Evolutionary conservation across 2,329 filamentous ascomycete species (phyloP), one percentile per base, ranked within the genome.

Genomic region (Hysterium pulicare): DNA sequence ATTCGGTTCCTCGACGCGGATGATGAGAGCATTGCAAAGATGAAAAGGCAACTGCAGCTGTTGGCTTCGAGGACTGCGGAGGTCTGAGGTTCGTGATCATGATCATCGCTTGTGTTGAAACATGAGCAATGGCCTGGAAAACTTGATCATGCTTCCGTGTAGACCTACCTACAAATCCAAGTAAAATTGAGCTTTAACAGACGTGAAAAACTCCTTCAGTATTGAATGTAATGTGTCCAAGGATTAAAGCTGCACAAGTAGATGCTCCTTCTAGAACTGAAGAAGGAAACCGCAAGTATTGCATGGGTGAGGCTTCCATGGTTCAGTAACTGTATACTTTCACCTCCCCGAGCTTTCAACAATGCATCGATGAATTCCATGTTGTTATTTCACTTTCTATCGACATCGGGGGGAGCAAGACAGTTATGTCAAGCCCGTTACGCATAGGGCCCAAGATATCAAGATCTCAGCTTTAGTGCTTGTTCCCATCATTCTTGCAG

Each of bases 1-100:
- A 68, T 69, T 33, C 65, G 64, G 16, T 69, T 69, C 40, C 55
- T 60, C 13, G 56, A 66, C 35, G 50, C 53, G 2, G 64, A 68
- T 38, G 53, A 56, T 20, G 66, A 67, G 16, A 55, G 47, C 28
- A 47, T 59, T 33, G 54, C 57, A 21, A 57, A 47, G 35, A 63
- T 67, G 53, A 67, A 58, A 47, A 49, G 37, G 31, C 51, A 60
- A 7, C 33, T 66, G 26, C 55, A 60, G 13, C 21, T 41, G 9
- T 51, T 54, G 11, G 41, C 44, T 15, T 47, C 51, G 5, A 51
- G 49, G 28, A 48, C 47, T 19, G 45, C 50, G 33, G 51, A 58
- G 33, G 31, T 46, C 16, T 7, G 24, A n/a, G n/a, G n/a, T n/a
- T n/a, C n/a, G n/a, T n/a, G n/a, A n/a, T n/a, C n/a, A n/a, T n/a